These are phyloP conservation scores for Hansenula sp. DNA, from an alignment of 1,139 yeast species.

Conservation along the genomic window DNA sequence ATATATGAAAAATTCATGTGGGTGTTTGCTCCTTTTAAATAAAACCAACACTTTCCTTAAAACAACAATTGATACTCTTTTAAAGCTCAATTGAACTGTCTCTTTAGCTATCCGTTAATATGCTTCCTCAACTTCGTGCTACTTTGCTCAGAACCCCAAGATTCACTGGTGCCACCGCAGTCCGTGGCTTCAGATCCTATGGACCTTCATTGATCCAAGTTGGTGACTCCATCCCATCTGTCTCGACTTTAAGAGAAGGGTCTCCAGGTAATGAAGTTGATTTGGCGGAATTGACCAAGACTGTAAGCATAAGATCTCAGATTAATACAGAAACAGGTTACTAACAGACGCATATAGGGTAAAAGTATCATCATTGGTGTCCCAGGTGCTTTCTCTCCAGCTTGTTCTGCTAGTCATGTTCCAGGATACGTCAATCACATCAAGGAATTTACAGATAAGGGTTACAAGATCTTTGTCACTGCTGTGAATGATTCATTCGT, in stretches of 20 bases:
- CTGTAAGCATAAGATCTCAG: constrained; percentile 11
- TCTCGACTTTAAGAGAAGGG: constrained; percentile 48
- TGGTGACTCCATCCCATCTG: constrained; percentile 58
- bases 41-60: neutral
- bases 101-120: neutral
- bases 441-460: constrained; percentile 56
- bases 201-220: constrained; percentile 34
- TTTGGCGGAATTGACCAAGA: constrained; percentile 49
- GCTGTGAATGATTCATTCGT: constrained; percentile 88
- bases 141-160: neutral
- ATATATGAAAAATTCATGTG: neutral
- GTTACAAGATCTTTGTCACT: constrained; percentile 59
- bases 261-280: constrained; percentile 66
- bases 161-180: neutral
- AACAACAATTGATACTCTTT: neutral
- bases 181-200: constrained; percentile 30
- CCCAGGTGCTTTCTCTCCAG: constrained; percentile 91
- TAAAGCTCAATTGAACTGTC: neutral
- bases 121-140: constrained; percentile 1
- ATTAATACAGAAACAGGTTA: neutral
- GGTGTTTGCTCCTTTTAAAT: neutral
- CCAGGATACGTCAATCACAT: constrained; percentile 66
- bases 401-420: constrained; percentile 72
- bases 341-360: constrained; percentile 14
- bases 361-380: constrained; percentile 71